Evolutionary conservation across 768 basidiomycete species (phyloP).

Genomic region (Lactarius trivialis): DNA sequence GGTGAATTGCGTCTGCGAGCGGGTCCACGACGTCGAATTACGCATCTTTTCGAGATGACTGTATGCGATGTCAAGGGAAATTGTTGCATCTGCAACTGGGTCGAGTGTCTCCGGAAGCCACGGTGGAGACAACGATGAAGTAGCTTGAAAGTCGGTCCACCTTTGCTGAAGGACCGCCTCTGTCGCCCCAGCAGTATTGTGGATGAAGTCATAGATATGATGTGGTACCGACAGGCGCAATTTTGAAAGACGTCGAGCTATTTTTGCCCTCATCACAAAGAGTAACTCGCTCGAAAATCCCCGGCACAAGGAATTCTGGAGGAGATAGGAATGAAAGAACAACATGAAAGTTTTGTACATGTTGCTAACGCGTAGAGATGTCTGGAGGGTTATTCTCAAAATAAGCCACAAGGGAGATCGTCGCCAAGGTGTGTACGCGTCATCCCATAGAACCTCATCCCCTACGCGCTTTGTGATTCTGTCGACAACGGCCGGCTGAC

Average conservation of each 20-base stretch:
- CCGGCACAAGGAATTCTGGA: constrained; percentile 22
- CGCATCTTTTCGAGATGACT: constrained; percentile 5
- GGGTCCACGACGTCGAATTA: not conserved
- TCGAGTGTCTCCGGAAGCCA: not conserved
- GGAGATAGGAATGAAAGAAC: constrained; percentile 29
- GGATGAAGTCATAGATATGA: not conserved
- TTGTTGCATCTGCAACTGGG: not conserved
- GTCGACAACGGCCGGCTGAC: constrained; percentile 28
- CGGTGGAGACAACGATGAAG: not conserved
- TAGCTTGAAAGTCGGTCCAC: constrained; percentile 7
- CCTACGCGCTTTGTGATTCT: constrained; percentile 38
- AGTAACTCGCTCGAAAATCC: constrained; percentile 29
- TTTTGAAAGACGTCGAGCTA: constrained; percentile 24
- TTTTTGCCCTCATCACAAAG: constrained; percentile 28
- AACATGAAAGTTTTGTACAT: constrained; percentile 46
- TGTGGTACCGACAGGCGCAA: constrained; percentile 11
- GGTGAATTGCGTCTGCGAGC: not conserved
- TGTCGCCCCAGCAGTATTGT: not conserved
- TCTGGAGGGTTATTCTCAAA: constrained; percentile 39
- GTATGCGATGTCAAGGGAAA: constrained; percentile 2
- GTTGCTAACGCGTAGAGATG: constrained; percentile 18
- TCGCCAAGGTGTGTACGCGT: constrained; percentile 40
- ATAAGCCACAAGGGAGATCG: constrained; percentile 46
- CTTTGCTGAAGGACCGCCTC: constrained; percentile 1
- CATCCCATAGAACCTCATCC: constrained; percentile 42